phyloP scores from a whole-genome alignment of 306 rosid species.

The Astragalus membranaceus region DNA sequence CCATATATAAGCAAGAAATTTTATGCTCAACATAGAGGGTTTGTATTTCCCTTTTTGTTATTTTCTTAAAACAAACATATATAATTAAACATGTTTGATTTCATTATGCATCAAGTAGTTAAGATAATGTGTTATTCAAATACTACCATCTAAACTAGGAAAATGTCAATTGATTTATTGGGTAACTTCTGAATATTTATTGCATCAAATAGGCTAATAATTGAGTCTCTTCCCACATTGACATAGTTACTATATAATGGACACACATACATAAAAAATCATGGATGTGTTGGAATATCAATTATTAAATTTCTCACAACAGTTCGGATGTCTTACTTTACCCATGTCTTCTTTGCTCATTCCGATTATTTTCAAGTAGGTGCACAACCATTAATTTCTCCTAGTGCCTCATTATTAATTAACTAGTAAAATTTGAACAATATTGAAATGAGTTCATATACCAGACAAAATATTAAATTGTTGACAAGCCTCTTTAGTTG shows the following conservation, averaged over 20 bases:
- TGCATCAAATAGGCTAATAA: not conserved
- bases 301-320: too few relatives aligned
- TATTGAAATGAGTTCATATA: not conserved
- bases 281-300: too few relatives aligned
- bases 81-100: too few relatives aligned
- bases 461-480: not conserved
- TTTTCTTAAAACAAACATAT: too few relatives aligned
- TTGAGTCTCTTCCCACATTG: not conserved
- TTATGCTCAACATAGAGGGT: too few relatives aligned
- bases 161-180: not conserved
- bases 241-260: not conserved
- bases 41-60: too few relatives aligned
- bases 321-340: too few relatives aligned
- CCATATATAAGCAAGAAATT: too few relatives aligned
- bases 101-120: too few relatives aligned
- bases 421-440: not conserved
- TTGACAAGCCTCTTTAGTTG: slow-evolving; percentile 25
- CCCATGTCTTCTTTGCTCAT: slow-evolving; percentile 23
- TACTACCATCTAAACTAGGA: too few relatives aligned
- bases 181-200: not conserved
- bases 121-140: too few relatives aligned
- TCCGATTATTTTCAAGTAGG: slow-evolving; percentile 14
- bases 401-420: not conserved
- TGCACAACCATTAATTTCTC: not conserved
- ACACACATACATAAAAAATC: too few relatives aligned